Conservation (phyloP, 805 yeast genomes). For the Starmerella bombicola region DNA sequence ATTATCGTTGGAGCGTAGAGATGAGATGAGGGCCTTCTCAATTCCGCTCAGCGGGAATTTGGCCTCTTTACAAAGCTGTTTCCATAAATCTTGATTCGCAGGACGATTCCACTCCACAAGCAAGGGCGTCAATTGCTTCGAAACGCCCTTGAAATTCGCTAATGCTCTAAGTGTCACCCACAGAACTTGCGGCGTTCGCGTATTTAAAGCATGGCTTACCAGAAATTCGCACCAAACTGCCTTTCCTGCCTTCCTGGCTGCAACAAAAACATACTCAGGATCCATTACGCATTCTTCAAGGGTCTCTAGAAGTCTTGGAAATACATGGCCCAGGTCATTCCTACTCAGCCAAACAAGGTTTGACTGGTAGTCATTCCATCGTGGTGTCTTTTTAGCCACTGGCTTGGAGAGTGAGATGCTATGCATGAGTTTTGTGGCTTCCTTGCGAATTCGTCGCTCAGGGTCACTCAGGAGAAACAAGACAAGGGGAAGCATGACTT, state of each 20-base stretch:
- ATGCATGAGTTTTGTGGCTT: conserved; percentile 22
- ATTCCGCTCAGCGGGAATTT: conserved; percentile 38
- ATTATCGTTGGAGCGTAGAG: conserved; percentile 53
- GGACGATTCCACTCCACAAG: conserved; percentile 36
- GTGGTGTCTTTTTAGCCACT: conserved; percentile 17
- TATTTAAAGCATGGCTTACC: conserved; percentile 24
- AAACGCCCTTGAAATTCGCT: conserved; percentile 30
- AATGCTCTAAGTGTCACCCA: conserved; percentile 37
- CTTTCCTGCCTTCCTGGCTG: conserved; percentile 26
- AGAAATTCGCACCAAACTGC: conserved; percentile 24
- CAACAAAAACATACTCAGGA: conserved; percentile 34
- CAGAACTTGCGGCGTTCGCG: conserved; percentile 46
- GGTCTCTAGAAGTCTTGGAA: conserved; percentile 31
- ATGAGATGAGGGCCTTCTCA: conserved; percentile 45
- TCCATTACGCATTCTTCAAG: conserved; percentile 40
- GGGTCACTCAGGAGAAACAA: conserved; percentile 28
- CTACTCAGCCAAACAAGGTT: conserved; percentile 42
- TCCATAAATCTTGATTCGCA: conserved; percentile 11
- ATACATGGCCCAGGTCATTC: conserved; percentile 44
- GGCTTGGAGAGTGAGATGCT: conserved; percentile 15
- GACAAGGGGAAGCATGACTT: conserved; percentile 27
- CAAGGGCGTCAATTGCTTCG: conserved; percentile 35
- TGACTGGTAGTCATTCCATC: conserved; percentile 1
- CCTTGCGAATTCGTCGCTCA: conserved; percentile 27
- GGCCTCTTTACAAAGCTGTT: conserved; percentile 11